phyloP scores from a whole-genome alignment of 2,329 filamentous ascomycete species.

The Fusarium brachygibbosum region DNA sequence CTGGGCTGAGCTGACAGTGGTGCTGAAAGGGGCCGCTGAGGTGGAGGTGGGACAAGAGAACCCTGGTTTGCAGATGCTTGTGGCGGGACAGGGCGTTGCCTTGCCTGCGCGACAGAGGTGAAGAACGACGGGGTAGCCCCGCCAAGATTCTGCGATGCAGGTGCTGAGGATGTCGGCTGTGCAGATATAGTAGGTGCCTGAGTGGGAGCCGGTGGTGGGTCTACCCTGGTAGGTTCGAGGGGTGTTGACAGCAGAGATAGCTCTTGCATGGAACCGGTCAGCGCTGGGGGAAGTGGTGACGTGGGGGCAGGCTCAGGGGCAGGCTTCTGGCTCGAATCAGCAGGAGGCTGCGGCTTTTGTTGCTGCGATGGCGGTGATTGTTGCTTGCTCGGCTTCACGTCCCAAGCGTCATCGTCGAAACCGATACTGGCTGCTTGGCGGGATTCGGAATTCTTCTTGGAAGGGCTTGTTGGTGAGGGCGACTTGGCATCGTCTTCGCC shows the following conservation, averaged over 20 bases:
- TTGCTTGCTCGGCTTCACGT: slow-evolving; percentile 85
- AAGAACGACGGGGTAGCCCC: slow-evolving; percentile 73
- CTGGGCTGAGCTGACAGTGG: slow-evolving; percentile 84
- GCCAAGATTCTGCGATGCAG: slow-evolving; percentile 60
- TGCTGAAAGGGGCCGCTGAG: slow-evolving; percentile 85
- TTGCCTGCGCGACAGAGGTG: slow-evolving; percentile 60
- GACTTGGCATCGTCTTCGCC: slow-evolving; percentile 43
- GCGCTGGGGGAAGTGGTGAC: slow-evolving; percentile 57
- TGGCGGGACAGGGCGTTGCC: slow-evolving; percentile 53
- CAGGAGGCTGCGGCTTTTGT: slow-evolving; percentile 36
- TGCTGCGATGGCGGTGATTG: slow-evolving; percentile 42
- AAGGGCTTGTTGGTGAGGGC: slow-evolving; percentile 40
- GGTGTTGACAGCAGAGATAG: slow-evolving; percentile 67
- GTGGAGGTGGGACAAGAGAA: slow-evolving; percentile 80
- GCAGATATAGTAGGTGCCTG: slow-evolving; percentile 23
- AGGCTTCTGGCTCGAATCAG: slow-evolving; percentile 45
- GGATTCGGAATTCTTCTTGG: slow-evolving; percentile 52
- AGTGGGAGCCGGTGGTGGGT: slow-evolving; percentile 50
- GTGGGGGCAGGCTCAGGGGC: slow-evolving; percentile 33
- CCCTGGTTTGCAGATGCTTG: slow-evolving; percentile 65
- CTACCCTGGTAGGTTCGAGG: slow-evolving; percentile 63
- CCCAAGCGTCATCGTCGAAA: slow-evolving; percentile 98
- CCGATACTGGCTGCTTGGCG: slow-evolving; percentile 60
- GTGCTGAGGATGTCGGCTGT: slow-evolving; percentile 51
- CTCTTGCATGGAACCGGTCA: slow-evolving; percentile 77